Conservation (phyloP, 441 rosid species). For the Erodium texanum region DNA sequence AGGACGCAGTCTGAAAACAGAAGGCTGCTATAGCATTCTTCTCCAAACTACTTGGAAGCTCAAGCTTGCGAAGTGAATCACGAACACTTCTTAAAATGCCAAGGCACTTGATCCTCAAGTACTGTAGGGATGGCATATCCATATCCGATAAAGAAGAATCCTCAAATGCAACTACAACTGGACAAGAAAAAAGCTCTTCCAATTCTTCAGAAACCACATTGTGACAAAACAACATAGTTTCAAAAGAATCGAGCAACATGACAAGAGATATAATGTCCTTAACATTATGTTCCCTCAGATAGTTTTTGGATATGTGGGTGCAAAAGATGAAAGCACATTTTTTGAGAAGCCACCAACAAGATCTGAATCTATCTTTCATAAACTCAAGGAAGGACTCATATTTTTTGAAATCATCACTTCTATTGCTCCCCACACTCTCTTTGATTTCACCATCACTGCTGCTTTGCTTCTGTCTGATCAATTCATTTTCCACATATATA, state of each 20-base stretch:
- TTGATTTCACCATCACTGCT: slow-evolving; percentile 9
- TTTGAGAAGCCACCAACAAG: slow-evolving; percentile 13
- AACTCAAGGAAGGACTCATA: slow-evolving; percentile 25
- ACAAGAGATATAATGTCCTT: slow-evolving; percentile 17
- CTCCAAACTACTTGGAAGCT: slow-evolving; percentile 19
- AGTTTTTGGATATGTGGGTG: slow-evolving; percentile 25
- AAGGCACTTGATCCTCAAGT: slow-evolving; percentile 25
- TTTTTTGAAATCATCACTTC: slow-evolving; percentile 4
- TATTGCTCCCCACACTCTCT: slow-evolving; percentile 5
- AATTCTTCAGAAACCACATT: slow-evolving; percentile 22
- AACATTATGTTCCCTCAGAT: slow-evolving; percentile 13
- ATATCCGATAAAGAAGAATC: neutral
- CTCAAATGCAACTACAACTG: neutral
- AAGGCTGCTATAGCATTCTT: slow-evolving; percentile 12
- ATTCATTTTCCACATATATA: slow-evolving; percentile 14
- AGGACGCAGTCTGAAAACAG: slow-evolving; percentile 25
- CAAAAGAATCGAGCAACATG: slow-evolving; percentile 25
- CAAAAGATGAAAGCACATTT: slow-evolving; percentile 22
- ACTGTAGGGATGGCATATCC: neutral
- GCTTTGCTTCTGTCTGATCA: slow-evolving; percentile 2
- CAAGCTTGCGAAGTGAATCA: slow-evolving; percentile 16
- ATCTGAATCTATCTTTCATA: slow-evolving; percentile 20
- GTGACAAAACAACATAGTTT: slow-evolving; percentile 13
- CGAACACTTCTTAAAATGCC: slow-evolving; percentile 14
- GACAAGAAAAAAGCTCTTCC: slow-evolving; percentile 20